A percentile compares a stretch with the other conserved stretches of the same genome.
phyloP scores from a whole-genome alignment of 2,329 filamentous ascomycete genomes.

The Ophiocordyceps unilateralis region DNA sequence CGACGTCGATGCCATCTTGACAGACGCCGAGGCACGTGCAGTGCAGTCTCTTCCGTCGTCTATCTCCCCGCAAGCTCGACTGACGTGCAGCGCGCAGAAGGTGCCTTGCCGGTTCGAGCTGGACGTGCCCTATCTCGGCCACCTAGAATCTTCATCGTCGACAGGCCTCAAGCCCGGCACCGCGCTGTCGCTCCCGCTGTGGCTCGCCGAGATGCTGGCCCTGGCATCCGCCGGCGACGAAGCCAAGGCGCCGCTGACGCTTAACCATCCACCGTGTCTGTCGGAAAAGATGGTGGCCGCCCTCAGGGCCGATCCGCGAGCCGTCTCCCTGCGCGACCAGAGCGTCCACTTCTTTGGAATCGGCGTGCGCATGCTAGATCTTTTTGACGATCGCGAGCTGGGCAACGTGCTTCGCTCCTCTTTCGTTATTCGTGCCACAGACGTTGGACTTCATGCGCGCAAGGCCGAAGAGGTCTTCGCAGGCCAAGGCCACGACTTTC shows the following conservation, averaged over 20 bases:
- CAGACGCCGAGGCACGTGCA: constrained; percentile 52
- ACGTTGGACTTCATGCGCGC: constrained; percentile 76
- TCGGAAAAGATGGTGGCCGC: constrained; percentile 71
- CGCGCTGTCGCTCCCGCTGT: constrained; percentile 69
- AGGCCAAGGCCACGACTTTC: constrained; percentile 53
- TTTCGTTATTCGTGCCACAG: constrained; percentile 63
- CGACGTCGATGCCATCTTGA: constrained; percentile 69
- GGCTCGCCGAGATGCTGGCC: constrained; percentile 88
- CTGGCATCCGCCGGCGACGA: constrained; percentile 37
- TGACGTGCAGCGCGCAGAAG: constrained; percentile 42
- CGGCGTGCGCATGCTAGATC: constrained; percentile 67
- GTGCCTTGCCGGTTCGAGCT: constrained; percentile 90
- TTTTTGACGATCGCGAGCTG: constrained; percentile 70
- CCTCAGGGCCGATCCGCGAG: constrained; percentile 73
- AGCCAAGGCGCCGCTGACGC: constrained; percentile 47
- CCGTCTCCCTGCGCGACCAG: constrained; percentile 68
- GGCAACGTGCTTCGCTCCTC: constrained; percentile 60
- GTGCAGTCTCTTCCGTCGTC: background rate
- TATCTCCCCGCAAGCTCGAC: background rate
- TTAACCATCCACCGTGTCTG: constrained; percentile 67
- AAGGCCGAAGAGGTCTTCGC: constrained; percentile 54
- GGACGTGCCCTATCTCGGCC: constrained; percentile 70
- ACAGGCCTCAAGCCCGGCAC: constrained; percentile 63
- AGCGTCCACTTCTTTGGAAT: constrained; percentile 80
- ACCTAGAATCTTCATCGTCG: constrained; percentile 66